Conservation (phyloP, 139 green algal genomes). For the Coccomyxa sp. region DNA sequence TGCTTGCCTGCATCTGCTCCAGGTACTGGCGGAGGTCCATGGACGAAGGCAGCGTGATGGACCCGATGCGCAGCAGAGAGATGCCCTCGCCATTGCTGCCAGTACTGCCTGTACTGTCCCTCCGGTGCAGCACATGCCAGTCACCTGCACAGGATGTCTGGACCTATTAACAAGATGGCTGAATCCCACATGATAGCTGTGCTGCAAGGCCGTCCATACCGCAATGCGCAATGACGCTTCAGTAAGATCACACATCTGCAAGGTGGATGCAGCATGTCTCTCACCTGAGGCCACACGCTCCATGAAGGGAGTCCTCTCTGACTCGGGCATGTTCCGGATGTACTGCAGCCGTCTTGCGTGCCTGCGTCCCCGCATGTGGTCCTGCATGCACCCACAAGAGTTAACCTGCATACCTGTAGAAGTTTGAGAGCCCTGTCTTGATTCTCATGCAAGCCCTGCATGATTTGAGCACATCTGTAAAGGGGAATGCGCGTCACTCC, state of each 20-base stretch:
- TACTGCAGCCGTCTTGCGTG: conserved; percentile 45
- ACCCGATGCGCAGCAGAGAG: conserved; percentile 32
- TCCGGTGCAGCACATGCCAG: background rate
- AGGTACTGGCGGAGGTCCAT: conserved; percentile 49
- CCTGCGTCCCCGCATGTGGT: conserved; percentile 38
- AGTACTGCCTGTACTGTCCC: background rate
- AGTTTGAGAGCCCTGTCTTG: too few relatives aligned
- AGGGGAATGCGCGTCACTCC: too few relatives aligned
- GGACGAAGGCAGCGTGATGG: conserved; percentile 38
- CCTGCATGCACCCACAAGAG: conserved; percentile 10
- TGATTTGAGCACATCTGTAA: too few relatives aligned
- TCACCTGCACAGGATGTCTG: background rate
- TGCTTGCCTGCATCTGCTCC: conserved; percentile 23
- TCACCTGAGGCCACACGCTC: background rate
- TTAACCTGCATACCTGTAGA: too few relatives aligned
- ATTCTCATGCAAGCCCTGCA: too few relatives aligned
- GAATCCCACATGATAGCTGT: background rate
- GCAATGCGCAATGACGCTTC: too few relatives aligned
- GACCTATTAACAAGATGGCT: background rate
- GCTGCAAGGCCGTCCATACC: background rate
- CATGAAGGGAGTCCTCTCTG: background rate
- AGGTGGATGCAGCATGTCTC: background rate
- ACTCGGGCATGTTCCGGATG: conserved; percentile 18
- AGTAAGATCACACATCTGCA: background rate
- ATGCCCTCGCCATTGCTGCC: conserved; percentile 12